These are phyloP conservation scores for Croton laevigatus DNA, from an alignment of 441 rosid species.

Conservation along the genomic window DNA sequence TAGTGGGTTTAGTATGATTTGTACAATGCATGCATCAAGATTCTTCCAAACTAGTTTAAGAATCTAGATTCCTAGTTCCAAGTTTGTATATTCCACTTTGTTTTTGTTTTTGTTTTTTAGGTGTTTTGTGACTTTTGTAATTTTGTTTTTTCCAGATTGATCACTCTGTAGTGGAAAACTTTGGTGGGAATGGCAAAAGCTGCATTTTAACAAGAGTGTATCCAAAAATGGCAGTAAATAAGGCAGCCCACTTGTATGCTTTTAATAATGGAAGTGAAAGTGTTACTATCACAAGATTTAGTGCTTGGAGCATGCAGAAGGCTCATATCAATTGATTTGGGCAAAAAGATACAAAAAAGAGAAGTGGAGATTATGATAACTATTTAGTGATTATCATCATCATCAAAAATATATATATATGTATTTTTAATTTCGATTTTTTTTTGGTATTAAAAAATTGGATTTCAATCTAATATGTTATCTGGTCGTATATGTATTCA, in stretches of 20 bases:
- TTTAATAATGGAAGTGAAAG: slow-evolving; percentile 59
- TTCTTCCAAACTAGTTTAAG: slow-evolving; percentile 1
- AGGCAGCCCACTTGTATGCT: slow-evolving; percentile 43
- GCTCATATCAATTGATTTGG: slow-evolving; percentile 39
- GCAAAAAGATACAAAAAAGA: neutral
- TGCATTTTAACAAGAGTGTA: slow-evolving; percentile 77
- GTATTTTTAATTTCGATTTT: too few relatives aligned
- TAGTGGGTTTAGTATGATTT: neutral
- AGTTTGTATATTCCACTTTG: too few relatives aligned
- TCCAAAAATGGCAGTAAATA: slow-evolving; percentile 48
- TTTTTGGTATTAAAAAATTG: too few relatives aligned
- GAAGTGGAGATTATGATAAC: neutral
- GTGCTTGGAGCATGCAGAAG: slow-evolving; percentile 74
- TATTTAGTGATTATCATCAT: too few relatives aligned
- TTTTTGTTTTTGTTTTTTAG: too few relatives aligned
- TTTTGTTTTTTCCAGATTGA: slow-evolving; percentile 49
- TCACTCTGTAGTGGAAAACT: slow-evolving; percentile 80
- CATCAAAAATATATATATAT: too few relatives aligned
- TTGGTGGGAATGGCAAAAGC: slow-evolving; percentile 59
- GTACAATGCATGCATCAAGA: neutral
- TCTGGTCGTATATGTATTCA: too few relatives aligned
- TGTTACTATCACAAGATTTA: slow-evolving; percentile 40
- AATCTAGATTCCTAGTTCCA: slow-evolving; percentile 4
- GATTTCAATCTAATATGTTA: too few relatives aligned
- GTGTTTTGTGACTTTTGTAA: neutral